Conservation (phyloP, 1,284 basidiomycete genomes). For the Xerocomus subilludens region DNA sequence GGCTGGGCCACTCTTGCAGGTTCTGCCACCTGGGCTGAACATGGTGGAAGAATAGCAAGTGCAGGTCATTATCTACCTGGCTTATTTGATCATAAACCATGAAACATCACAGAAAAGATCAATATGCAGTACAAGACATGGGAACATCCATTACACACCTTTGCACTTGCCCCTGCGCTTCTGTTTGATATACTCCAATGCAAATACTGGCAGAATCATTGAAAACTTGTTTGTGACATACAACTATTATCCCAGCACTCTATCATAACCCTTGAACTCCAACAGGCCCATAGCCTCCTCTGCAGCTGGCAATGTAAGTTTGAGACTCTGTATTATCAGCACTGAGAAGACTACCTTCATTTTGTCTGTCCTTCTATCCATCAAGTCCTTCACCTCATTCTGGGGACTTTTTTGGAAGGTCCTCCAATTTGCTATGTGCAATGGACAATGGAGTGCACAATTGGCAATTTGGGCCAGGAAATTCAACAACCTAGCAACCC, state of each 20-base stretch:
- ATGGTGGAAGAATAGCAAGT: not conserved
- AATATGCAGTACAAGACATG: constrained; percentile 22
- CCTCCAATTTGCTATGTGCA: constrained; percentile 7
- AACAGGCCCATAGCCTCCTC: not conserved
- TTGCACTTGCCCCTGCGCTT: not conserved
- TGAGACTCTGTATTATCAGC: constrained; percentile 1
- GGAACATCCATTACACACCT: constrained; percentile 9
- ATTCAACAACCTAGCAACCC: not conserved
- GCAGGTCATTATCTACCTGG: not conserved
- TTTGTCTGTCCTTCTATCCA: not conserved
- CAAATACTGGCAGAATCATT: not conserved
- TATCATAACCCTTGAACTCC: not conserved
- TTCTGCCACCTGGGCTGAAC: not conserved
- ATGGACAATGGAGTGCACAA: constrained; percentile 9
- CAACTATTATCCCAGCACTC: constrained; percentile 21
- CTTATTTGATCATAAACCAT: not conserved
- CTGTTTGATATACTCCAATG: not conserved
- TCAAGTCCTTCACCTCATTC: constrained; percentile 4
- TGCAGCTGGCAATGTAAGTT: not conserved
- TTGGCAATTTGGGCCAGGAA: constrained; percentile 6
- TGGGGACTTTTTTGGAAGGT: not conserved
- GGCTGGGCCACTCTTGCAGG: constrained; percentile 10
- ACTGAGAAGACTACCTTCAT: not conserved
- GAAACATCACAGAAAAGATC: not conserved
- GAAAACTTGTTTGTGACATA: constrained; percentile 9